Percentiles rank a stretch among this genome's conserved stretches.
These are phyloP conservation scores for Saxophila tyrrhenica DNA, from an alignment of 495 filamentous ascomycete species.

Conservation along the genomic window DNA sequence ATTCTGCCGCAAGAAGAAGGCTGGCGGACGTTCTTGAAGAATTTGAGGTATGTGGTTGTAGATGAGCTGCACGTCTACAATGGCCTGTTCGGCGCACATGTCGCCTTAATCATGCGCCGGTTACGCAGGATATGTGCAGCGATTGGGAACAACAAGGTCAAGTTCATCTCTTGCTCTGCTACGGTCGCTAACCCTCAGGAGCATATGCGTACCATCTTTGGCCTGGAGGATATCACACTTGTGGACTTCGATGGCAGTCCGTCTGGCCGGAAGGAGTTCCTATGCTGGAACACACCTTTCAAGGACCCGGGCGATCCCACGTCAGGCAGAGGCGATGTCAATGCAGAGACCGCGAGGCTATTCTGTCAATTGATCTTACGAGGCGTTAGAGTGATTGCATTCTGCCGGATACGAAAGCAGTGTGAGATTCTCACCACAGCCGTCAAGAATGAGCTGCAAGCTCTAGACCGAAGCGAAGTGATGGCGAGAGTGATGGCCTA, in stretches of 20 bases:
- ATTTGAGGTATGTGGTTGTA: constrained; percentile 80
- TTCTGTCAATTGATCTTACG: constrained; percentile 84
- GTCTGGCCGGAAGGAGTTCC: constrained; percentile 84
- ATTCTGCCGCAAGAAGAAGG: constrained; percentile 84
- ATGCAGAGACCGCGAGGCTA: constrained; percentile 72
- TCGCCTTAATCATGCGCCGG: constrained; percentile 88
- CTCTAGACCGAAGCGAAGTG: constrained; percentile 60
- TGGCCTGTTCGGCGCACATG: constrained; percentile 84
- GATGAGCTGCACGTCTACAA: constrained; percentile 87
- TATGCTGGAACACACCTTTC: constrained; percentile 97
- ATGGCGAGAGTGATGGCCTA: constrained; percentile 85
- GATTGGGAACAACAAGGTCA: constrained; percentile 76
- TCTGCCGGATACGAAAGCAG: constrained; percentile 74
- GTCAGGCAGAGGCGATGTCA: constrained; percentile 71
- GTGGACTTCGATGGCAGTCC: constrained; percentile 90
- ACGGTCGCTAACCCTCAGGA: constrained; percentile 89
- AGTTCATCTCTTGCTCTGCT: constrained; percentile 94
- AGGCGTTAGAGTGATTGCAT: constrained; percentile 87
- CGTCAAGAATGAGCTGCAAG: constrained; percentile 62
- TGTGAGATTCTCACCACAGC: constrained; percentile 79
- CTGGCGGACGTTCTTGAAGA: constrained; percentile 82
- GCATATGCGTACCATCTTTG: constrained; percentile 91
- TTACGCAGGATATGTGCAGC: constrained; percentile 82
- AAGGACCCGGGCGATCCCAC: constrained; percentile 80
- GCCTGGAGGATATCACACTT: constrained; percentile 64